These are phyloP conservation scores for Stenogyne calaminthoides DNA, from an alignment of 305 asterid species.

Conservation along the genomic window DNA sequence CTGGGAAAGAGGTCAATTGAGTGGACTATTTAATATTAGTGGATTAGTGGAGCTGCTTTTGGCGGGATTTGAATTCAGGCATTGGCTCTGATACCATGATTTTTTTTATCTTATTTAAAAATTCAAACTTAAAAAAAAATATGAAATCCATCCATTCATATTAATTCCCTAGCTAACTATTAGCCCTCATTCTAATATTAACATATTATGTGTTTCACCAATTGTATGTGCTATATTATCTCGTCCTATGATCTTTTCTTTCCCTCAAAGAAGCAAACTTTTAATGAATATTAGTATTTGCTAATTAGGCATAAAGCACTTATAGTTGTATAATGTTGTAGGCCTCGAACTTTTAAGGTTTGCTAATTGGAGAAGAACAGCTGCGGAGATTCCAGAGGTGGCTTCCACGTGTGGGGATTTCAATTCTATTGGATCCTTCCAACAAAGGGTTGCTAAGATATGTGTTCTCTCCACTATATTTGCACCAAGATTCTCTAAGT, in stretches of 20 bases:
- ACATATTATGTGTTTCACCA: not conserved
- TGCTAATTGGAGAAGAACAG: not conserved
- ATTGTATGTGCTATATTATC: not conserved
- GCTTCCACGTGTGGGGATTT: conserved; percentile 11
- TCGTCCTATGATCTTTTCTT: not conserved
- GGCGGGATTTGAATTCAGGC: too few relatives aligned
- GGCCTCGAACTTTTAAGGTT: not conserved
- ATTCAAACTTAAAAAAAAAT: too few relatives aligned
- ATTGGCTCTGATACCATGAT: too few relatives aligned
- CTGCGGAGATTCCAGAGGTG: not conserved
- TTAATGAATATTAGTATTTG: not conserved
- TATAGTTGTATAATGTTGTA: not conserved
- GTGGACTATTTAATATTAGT: too few relatives aligned
- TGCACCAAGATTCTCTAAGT: not conserved
- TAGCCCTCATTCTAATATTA: too few relatives aligned
- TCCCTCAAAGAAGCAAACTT: not conserved
- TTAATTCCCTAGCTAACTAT: too few relatives aligned
- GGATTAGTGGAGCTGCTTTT: too few relatives aligned
- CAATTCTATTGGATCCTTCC: not conserved
- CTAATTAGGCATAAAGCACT: not conserved
- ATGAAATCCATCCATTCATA: too few relatives aligned
- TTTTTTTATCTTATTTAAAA: too few relatives aligned
- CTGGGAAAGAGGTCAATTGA: too few relatives aligned
- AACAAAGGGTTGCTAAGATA: not conserved
- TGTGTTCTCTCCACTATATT: not conserved